Percentiles rank a stretch among this genome's conserved stretches.
phyloP scores from a whole-genome alignment of 352 stramenopile species.

The Globisporangium parvum region DNA sequence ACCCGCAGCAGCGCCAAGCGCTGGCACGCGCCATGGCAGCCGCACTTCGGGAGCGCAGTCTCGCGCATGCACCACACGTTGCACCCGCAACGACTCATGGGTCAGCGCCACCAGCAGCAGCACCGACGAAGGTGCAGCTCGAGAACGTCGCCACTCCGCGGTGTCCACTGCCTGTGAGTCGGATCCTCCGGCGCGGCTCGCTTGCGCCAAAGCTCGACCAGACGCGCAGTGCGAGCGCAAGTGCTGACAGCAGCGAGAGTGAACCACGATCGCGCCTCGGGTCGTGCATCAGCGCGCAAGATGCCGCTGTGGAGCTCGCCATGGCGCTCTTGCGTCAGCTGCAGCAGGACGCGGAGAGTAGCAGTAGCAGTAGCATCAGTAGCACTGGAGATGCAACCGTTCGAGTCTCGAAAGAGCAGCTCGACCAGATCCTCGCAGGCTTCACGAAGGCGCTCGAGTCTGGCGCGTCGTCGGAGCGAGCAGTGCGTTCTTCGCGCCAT shows the following conservation, averaged over 20 bases:
- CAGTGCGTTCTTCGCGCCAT: conserved; percentile 14
- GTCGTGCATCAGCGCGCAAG: conserved; percentile 4
- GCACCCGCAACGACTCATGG: not conserved
- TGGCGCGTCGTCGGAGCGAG: conserved; percentile 33
- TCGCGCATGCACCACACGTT: not conserved
- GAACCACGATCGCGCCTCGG: not conserved
- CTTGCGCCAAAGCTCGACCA: conserved; percentile 3
- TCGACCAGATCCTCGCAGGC: conserved; percentile 56
- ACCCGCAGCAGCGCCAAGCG: conserved; percentile 23
- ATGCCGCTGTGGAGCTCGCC: conserved; percentile 51
- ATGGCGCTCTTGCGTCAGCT: conserved; percentile 50
- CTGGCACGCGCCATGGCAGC: conserved; percentile 33
- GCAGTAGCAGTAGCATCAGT: too few relatives aligned
- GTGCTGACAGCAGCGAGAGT: conserved; percentile 6
- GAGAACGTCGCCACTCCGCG: not conserved
- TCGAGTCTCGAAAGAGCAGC: conserved; percentile 34
- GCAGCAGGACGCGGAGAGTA: conserved; percentile 24
- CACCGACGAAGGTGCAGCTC: conserved; percentile 1
- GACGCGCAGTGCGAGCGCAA: not conserved
- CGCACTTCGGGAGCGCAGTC: not conserved
- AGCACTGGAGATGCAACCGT: conserved; percentile 11
- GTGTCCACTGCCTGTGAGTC: conserved; percentile 7
- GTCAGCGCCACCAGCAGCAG: not conserved
- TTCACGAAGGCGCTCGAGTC: conserved; percentile 54
- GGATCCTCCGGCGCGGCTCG: conserved; percentile 9